Evolutionary conservation across 1,284 basidiomycete species (phyloP), one percentile per base, ranked within the genome.

Genomic region (Cerrena zonata): DNA sequence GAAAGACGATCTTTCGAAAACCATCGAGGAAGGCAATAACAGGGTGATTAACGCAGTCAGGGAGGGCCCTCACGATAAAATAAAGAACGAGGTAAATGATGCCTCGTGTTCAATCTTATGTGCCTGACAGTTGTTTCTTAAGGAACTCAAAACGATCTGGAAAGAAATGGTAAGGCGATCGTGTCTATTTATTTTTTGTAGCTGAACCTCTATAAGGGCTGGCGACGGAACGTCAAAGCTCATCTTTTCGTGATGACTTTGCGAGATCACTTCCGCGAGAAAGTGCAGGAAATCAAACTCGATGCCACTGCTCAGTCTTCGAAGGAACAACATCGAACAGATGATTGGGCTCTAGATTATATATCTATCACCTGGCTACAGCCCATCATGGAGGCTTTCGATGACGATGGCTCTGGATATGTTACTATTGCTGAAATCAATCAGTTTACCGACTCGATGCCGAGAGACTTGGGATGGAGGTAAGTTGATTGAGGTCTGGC

Each of bases 381-480:
- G 48, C 66, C 72, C 2, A 73, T 76, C 49, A 55, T 68, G 15
- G 75, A 79, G 54, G 74, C 75, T 0, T 69, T 77, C 30, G 75
- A 77, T 49, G 74, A 77, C 45, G 76, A 78, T 48, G 74, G 71
- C 0, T 74, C 73, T 0, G 74, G 75, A 0, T 77, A 69, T 49
- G 65, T 74, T 34, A 76, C 71, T 7, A 64, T 77, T 13, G 68
- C 69, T 10, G 76, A 77, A 53, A 71, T 75, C 12, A 78, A 78
- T 52, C 62, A 63, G 4, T 75, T 76, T 41, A 68, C 70, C 5
- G 57, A 56, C 2, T 47, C 51, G 13, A 53, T 52, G 13, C 62
- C 62, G 0, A 43, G 26, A 7, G 36, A 25, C 13, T 37, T 54
- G 0, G 27, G 54, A 1, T 64, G 62, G 62, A 64, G 61, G 62